A percentile compares a stretch with the other conserved stretches of the same genome.
phyloP scores from a whole-genome alignment of 352 stramenopile species.

The Blastocystis sp. region DNA sequence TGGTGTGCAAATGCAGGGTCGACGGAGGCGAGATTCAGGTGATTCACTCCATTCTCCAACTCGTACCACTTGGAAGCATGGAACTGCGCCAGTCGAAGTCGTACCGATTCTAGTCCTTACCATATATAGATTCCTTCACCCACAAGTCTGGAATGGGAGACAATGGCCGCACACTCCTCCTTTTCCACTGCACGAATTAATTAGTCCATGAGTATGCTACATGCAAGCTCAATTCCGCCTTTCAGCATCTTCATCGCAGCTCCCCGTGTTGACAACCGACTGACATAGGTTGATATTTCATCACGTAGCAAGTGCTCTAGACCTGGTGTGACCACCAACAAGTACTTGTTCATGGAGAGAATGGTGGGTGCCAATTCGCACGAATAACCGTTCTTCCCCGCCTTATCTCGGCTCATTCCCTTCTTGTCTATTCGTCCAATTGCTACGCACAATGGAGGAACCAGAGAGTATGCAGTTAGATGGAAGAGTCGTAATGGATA shows the following conservation, averaged over 20 bases:
- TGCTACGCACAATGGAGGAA: conserved; percentile 6
- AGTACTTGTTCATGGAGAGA: conserved; percentile 27
- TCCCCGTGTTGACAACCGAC: not conserved
- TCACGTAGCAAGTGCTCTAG: conserved; percentile 2
- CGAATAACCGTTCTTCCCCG: not conserved
- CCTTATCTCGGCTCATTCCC: not conserved
- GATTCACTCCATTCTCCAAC: conserved; percentile 53
- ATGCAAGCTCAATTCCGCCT: conserved; percentile 33
- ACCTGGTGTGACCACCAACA: conserved; percentile 45
- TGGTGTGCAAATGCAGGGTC: too few relatives aligned
- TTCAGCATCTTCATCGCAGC: not conserved
- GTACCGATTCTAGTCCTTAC: conserved; percentile 16
- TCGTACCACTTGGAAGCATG: conserved; percentile 45
- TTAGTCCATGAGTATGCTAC: not conserved
- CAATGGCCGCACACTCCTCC: not conserved
- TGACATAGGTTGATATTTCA: not conserved
- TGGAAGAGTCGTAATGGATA: not conserved
- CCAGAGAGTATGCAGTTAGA: conserved; percentile 1
- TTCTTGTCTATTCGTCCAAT: not conserved
- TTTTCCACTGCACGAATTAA: not conserved
- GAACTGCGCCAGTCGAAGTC: conserved; percentile 6
- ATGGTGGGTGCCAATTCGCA: not conserved
- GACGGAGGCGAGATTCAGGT: not conserved
- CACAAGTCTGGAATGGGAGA: conserved; percentile 13
- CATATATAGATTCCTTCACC: not conserved